Evolutionary conservation across 1,139 yeast species (phyloP).

Genomic region (Kurtzmaniella natalensis): DNA sequence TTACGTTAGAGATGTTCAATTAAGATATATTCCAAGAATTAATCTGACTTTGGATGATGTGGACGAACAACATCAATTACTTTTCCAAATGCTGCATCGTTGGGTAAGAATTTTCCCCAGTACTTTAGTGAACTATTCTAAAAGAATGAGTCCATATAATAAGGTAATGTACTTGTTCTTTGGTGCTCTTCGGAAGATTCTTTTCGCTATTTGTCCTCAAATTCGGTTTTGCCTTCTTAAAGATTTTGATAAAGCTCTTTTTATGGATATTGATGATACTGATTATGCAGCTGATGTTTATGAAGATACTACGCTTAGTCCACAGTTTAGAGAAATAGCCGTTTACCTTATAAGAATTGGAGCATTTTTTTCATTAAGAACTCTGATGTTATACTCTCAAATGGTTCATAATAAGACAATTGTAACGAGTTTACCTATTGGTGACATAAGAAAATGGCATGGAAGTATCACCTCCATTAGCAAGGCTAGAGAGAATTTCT

Average conservation of each 20-base stretch:
- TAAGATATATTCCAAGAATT: conserved; percentile 26
- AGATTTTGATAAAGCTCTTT: conserved; percentile 42
- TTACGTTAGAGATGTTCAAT: conserved; percentile 23
- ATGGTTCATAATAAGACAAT: conserved; percentile 24
- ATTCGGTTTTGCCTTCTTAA: conserved; percentile 37
- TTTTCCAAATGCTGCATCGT: conserved; percentile 33
- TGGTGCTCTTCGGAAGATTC: conserved; percentile 31
- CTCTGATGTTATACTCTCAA: conserved; percentile 22
- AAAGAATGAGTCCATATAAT: conserved; percentile 26
- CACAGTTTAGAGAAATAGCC: conserved; percentile 22
- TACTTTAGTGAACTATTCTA: conserved; percentile 19
- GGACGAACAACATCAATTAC: conserved; percentile 29
- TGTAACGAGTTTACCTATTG: conserved; percentile 24
- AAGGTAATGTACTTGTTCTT: conserved; percentile 31
- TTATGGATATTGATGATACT: conserved; percentile 33
- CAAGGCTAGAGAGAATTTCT: conserved; percentile 22
- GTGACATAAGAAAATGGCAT: conserved; percentile 28
- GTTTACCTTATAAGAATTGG: conserved; percentile 32
- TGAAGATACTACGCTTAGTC: conserved; percentile 16
- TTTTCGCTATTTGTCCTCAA: conserved; percentile 39
- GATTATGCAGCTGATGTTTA: conserved; percentile 26
- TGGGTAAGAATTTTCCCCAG: conserved; percentile 40
- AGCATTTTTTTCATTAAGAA: conserved; percentile 25
- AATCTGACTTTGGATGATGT: conserved; percentile 22
- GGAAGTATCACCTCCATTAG: conserved; percentile 23